Conservation (phyloP, 257 asterid genomes). For the Solanum verrucosum region DNA sequence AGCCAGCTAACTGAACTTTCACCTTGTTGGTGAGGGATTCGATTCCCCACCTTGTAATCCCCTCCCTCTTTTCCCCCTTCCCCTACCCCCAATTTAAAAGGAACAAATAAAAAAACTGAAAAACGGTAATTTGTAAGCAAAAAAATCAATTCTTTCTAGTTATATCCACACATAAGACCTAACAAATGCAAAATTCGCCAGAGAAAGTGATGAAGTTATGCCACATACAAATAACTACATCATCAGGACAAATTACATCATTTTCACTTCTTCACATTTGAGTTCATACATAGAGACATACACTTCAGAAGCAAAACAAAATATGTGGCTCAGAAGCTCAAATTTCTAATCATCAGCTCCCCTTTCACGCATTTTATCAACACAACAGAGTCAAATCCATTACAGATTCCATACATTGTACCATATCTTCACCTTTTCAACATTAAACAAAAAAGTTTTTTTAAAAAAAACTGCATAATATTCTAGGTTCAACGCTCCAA, state of each 20-base stretch:
- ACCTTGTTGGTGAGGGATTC: background rate
- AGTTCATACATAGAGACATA: background rate
- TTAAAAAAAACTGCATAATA: background rate
- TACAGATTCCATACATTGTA: background rate
- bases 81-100: background rate
- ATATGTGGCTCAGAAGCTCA: background rate
- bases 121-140: background rate
- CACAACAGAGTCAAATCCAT: background rate
- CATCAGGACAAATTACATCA: background rate
- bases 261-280: background rate
- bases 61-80: background rate
- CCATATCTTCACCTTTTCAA: background rate
- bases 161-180: background rate
- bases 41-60: background rate
- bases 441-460: background rate
- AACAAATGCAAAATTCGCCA: background rate
- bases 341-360: background rate
- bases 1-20: background rate
- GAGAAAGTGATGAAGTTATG: background rate
- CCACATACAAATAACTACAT: background rate
- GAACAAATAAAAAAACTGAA: background rate
- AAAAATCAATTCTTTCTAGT: background rate
- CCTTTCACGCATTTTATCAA: background rate
- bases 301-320: background rate
- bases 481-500: background rate